A percentile compares a stretch with the other conserved stretches of the same genome.
These are phyloP conservation scores for Paracamarosporium sp. DNA, from an alignment of 2,329 filamentous ascomycete species.

Conservation along the genomic window DNA sequence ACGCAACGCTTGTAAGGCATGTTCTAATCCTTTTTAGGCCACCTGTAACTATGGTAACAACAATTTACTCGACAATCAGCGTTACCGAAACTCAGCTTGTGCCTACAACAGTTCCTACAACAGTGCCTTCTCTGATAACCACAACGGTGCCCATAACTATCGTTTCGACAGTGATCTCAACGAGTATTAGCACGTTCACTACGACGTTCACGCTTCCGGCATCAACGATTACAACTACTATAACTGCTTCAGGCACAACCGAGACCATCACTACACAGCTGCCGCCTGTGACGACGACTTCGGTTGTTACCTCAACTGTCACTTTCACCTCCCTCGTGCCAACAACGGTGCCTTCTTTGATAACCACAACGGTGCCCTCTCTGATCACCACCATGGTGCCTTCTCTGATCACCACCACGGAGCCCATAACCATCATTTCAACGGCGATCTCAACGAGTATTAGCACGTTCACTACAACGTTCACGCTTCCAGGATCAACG, in stretches of 20 bases:
- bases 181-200: constrained; percentile 21
- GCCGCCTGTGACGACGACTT: constrained; percentile 31
- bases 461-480: constrained; percentile 20
- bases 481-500: constrained; percentile 14
- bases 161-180: constrained; percentile 7
- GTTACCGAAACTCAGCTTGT: constrained; percentile 19
- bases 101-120: constrained; percentile 25
- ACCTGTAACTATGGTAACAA: constrained; percentile 28
- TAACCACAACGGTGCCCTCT: background rate
- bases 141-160: constrained; percentile 21
- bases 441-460: constrained; percentile 15
- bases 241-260: constrained; percentile 19
- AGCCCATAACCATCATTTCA: constrained; percentile 14
- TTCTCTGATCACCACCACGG: constrained; percentile 18
- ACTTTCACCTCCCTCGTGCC: constrained; percentile 25
- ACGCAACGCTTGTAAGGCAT: background rate
- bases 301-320: constrained; percentile 27
- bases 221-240: constrained; percentile 3
- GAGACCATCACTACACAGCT: constrained; percentile 32
- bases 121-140: constrained; percentile 12
- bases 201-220: constrained; percentile 18
- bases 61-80: constrained; percentile 29
- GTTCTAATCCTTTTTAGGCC: constrained; percentile 12
- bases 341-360: constrained; percentile 22
- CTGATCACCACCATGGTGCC: constrained; percentile 10